Percentiles rank a stretch among this genome's conserved stretches.
phyloP scores from a whole-genome alignment of 2,329 filamentous ascomycete genomes.

The Ambrosiella xylebori region DNA sequence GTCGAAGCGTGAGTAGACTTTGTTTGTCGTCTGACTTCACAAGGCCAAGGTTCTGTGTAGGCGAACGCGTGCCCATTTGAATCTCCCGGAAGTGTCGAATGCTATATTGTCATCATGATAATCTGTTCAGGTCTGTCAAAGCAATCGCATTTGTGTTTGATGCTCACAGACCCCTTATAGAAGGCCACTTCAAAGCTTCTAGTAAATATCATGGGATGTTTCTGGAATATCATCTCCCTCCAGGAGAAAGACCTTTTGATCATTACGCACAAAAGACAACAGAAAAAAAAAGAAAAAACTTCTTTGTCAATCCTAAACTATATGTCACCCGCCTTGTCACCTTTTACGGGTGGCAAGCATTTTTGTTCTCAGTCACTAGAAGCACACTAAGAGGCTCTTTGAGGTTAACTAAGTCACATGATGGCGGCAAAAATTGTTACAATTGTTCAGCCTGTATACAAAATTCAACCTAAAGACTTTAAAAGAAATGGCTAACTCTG shows the following conservation, averaged over 20 bases:
- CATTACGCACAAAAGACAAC: no score
- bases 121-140: not conserved
- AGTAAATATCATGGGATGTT: not conserved
- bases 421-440: no score
- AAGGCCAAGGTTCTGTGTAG: not conserved
- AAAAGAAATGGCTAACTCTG: no score
- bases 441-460: no score
- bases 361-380: no score
- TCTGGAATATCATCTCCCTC: not conserved
- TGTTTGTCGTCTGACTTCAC: not conserved
- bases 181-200: not conserved
- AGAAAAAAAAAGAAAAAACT: no score
- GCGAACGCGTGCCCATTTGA: not conserved
- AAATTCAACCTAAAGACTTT: no score
- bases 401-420: no score
- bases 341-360: no score
- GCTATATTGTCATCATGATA: not conserved
- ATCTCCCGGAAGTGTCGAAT: not conserved
- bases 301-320: no score
- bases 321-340: no score
- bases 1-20: not conserved
- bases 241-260: not conserved
- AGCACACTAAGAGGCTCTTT: no score
- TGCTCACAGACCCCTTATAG: not conserved
- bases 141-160: not conserved